Percentiles rank a stretch among this genome's conserved stretches.
These are phyloP conservation scores for Aureobasidium sp. DNA, from an alignment of 2,329 filamentous ascomycete species.

Conservation along the genomic window DNA sequence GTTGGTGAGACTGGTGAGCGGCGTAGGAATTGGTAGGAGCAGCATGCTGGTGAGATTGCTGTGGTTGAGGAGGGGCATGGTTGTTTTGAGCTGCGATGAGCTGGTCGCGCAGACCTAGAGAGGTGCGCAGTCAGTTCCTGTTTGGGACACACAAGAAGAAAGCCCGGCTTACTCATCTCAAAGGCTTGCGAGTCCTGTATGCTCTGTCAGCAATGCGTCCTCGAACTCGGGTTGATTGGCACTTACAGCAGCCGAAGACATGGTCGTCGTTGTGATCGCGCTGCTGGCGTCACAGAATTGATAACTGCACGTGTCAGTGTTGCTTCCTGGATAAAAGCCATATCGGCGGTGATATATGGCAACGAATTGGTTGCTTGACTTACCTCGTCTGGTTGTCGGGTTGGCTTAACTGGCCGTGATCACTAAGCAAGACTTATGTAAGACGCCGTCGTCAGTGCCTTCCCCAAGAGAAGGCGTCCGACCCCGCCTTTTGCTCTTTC, in stretches of 20 bases:
- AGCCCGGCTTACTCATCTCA: slow-evolving; percentile 34
- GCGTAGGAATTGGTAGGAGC: slow-evolving; percentile 32
- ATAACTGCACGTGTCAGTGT: background rate
- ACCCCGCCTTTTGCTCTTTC: background rate
- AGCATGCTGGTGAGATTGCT: slow-evolving; percentile 32
- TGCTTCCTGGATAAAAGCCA: background rate
- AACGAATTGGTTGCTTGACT: background rate
- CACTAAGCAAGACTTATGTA: slow-evolving; percentile 15
- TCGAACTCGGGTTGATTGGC: no score
- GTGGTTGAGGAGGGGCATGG: slow-evolving; percentile 28
- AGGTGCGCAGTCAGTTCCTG: slow-evolving; percentile 12
- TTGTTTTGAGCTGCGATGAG: slow-evolving; percentile 49
- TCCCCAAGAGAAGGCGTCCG: background rate
- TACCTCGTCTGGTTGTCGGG: slow-evolving; percentile 6
- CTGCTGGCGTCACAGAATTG: background rate
- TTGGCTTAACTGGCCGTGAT: slow-evolving; percentile 8
- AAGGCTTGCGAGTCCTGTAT: slow-evolving; percentile 26
- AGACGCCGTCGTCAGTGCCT: background rate
- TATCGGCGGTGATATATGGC: slow-evolving; percentile 2
- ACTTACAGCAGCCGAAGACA: slow-evolving; percentile 15
- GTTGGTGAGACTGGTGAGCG: slow-evolving; percentile 32
- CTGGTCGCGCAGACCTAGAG: slow-evolving; percentile 55
- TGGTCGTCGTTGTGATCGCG: background rate
- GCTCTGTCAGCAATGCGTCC: slow-evolving; percentile 12
- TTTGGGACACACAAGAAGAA: background rate